Evolutionary conservation across 2,329 filamentous ascomycete genomes (phyloP).

Genomic region (Coniella lustricola): DNA sequence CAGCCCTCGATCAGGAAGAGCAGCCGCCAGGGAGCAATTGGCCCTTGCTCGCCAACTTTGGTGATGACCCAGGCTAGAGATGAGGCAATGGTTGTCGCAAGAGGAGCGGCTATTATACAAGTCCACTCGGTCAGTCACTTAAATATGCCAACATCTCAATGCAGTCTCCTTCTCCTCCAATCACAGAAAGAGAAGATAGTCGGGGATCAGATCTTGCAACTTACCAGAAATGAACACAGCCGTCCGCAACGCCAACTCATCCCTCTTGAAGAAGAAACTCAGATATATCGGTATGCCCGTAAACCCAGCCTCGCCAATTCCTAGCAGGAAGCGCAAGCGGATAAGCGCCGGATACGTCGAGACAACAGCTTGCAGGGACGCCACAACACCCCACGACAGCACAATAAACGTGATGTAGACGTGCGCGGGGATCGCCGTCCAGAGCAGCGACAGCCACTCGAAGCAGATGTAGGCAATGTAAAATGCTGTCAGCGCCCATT

Average conservation of each 20-base stretch:
- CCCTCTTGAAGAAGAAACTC: slow-evolving; percentile 56
- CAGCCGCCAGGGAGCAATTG: slow-evolving; percentile 77
- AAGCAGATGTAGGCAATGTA: slow-evolving; percentile 58
- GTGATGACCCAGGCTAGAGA: slow-evolving; percentile 74
- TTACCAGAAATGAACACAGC: slow-evolving; percentile 75
- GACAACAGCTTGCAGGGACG: slow-evolving; percentile 63
- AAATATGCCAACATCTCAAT: not conserved
- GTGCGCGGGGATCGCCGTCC: slow-evolving; percentile 53
- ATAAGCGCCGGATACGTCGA: slow-evolving; percentile 57
- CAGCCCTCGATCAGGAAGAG: slow-evolving; percentile 82
- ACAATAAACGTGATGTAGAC: slow-evolving; percentile 57
- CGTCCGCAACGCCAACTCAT: slow-evolving; percentile 76
- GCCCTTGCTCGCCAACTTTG: slow-evolving; percentile 54
- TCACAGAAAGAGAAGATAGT: not conserved
- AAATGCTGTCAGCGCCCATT: slow-evolving; percentile 55
- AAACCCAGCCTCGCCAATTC: slow-evolving; percentile 60
- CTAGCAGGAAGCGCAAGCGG: slow-evolving; percentile 48
- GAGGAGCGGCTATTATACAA: slow-evolving; percentile 54
- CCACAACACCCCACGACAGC: slow-evolving; percentile 70
- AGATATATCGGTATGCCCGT: slow-evolving; percentile 57
- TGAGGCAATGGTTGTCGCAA: slow-evolving; percentile 77
- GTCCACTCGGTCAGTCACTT: not conserved
- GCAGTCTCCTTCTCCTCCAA: not conserved
- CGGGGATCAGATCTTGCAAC: slow-evolving; percentile 17
- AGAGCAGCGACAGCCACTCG: slow-evolving; percentile 59